Base-by-base conservation (phyloP, 164 flowering plant species). In the Berberis vulgaris region DNA sequence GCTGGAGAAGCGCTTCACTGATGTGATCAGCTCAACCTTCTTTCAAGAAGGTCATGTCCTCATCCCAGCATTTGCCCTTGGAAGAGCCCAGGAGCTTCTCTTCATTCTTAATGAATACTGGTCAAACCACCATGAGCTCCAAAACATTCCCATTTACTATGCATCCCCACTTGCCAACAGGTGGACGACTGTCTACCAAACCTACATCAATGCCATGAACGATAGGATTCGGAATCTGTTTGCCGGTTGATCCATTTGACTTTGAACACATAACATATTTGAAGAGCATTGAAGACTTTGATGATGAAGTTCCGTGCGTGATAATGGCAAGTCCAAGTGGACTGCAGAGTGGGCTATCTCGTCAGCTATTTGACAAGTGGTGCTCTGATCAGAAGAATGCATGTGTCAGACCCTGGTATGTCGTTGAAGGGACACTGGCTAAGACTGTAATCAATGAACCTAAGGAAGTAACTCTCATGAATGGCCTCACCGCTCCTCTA, bases 261-360 rank as follows among this genome's bases (percentile, higher is more conserved):
- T 94, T 94, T 81, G 87, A 89, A 81, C 85, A 89, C 78, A 86
- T 94, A 57, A 80, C 81, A 1, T 80, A 96, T 1, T 61, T 94
- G 53, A 91, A 84, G 71, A 87, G 91, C 78, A 84, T 89, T 62
- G 97, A 94, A 46, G 75, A 78, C 72, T 94, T 94, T 58, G 77
- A 81, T 49, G 99, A 94, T 71, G 87, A 87, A 2, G 97, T 96
- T 12, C 99, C 97, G 1, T 91, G 90, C 2, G 99, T 94, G 53
- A 97, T 94, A 72, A 91, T 94, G 97, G 99, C 99, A 12, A 91
- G 91, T 65, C 99, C 96, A 1, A 68, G 92, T 74, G 86, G 94
- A 1, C 87, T 94, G 52, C 97, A 94, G 69, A 91, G 97, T 67
- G 99, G 99, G 40, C 61, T 94, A 47, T 94, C 99, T 10, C 66